These are phyloP conservation scores for Geosmithia flava DNA, from an alignment of 2,329 filamentous ascomycete species.

Conservation along the genomic window DNA sequence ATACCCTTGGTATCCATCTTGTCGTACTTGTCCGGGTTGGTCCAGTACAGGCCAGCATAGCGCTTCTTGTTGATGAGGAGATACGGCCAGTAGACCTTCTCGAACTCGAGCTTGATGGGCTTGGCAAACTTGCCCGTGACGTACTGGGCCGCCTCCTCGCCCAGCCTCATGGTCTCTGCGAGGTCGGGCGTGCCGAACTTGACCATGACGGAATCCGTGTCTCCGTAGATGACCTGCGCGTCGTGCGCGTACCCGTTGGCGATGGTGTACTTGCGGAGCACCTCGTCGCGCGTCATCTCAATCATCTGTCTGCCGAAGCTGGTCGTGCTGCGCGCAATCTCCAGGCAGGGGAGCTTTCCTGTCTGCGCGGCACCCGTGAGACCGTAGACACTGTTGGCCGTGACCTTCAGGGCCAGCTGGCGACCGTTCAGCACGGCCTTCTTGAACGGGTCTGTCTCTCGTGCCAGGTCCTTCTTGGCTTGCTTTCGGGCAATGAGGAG, in stretches of 20 bases:
- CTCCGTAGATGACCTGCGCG: conserved; percentile 94
- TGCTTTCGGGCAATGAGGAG: conserved; percentile 83
- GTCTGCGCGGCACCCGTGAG: conserved; percentile 81
- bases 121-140: conserved; percentile 91
- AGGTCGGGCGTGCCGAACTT: conserved; percentile 90
- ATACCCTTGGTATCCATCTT: conserved; percentile 99
- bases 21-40: conserved; percentile 84
- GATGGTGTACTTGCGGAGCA: conserved; percentile 79
- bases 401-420: conserved; percentile 90
- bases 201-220: conserved; percentile 99
- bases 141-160: conserved; percentile 79
- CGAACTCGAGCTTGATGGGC: conserved; percentile 97
- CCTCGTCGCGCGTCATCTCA: conserved; percentile 93
- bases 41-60: conserved; percentile 97
- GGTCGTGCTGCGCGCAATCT: conserved; percentile 93
- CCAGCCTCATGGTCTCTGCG: conserved; percentile 81
- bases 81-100: conserved; percentile 98
- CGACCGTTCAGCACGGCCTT: conserved; percentile 96
- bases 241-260: conserved; percentile 92
- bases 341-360: conserved; percentile 87
- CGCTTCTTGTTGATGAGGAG: conserved; percentile 99
- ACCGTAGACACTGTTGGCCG: conserved; percentile 96
- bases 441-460: conserved; percentile 91
- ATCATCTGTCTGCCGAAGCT: conserved; percentile 98
- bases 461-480: conserved; percentile 78